Evolutionary conservation across 2,329 filamentous ascomycete genomes (phyloP).

Genomic region (Cladosporium sp.): DNA sequence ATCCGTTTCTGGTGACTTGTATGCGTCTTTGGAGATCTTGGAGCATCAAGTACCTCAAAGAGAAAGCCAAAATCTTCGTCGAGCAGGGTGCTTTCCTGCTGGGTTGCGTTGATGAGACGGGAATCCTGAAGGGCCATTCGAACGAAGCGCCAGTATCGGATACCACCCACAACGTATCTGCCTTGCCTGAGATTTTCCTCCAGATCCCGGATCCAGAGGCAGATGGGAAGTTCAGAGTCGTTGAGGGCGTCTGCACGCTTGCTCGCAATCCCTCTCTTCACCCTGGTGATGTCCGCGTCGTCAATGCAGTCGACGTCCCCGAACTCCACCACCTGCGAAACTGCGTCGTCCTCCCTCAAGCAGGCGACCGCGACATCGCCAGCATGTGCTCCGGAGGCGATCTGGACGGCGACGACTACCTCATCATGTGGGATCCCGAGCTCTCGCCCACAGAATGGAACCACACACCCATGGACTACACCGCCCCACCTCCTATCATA

Average conservation of each 20-base stretch:
- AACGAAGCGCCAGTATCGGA: slow-evolving; percentile 36
- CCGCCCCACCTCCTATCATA: slow-evolving; percentile 52
- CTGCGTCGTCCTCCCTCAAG: slow-evolving; percentile 81
- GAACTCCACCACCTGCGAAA: slow-evolving; percentile 73
- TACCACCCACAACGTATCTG: slow-evolving; percentile 44
- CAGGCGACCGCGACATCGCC: slow-evolving; percentile 76
- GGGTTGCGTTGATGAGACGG: slow-evolving; percentile 83
- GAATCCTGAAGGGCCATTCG: slow-evolving; percentile 67
- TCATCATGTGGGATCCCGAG: slow-evolving; percentile 82
- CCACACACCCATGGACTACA: slow-evolving; percentile 72
- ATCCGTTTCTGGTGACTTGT: slow-evolving; percentile 79
- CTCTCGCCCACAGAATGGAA: slow-evolving; percentile 71
- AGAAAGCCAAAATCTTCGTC: slow-evolving; percentile 82
- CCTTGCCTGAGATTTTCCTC: slow-evolving; percentile 81
- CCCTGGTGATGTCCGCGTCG: slow-evolving; percentile 84
- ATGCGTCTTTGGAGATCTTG: slow-evolving; percentile 83
- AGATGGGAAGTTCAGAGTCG: slow-evolving; percentile 56
- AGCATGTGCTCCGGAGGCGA: slow-evolving; percentile 97
- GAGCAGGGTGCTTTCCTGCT: slow-evolving; percentile 82
- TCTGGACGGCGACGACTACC: slow-evolving; percentile 92
- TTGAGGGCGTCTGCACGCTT: slow-evolving; percentile 75
- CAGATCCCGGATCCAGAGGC: slow-evolving; percentile 61
- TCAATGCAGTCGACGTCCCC: slow-evolving; percentile 73
- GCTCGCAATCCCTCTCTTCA: slow-evolving; percentile 93
- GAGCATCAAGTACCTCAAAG: slow-evolving; percentile 85